Conservation (phyloP, 345 rosid genomes). For the Rhizophora mangle region DNA sequence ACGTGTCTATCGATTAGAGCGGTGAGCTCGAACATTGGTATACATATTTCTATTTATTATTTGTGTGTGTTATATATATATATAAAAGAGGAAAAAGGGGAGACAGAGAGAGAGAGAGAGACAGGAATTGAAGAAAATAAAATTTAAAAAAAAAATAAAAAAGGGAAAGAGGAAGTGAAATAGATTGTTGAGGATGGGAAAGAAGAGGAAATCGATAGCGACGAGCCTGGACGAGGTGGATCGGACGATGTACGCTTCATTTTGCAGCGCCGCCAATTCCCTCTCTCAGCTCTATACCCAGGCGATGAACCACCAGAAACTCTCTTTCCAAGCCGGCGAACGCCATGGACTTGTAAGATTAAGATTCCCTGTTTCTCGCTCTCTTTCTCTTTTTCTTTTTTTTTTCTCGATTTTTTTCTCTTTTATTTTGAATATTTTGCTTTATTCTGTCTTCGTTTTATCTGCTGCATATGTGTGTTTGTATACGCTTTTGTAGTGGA, state of each 20-base stretch:
- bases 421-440: neutral
- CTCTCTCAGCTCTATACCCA: constrained; percentile 81
- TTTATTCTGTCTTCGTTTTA: no score
- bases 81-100: no score
- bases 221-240: constrained; percentile 88
- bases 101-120: no score
- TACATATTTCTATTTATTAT: no score
- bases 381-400: no score
- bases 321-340: constrained; percentile 37
- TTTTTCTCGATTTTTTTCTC: neutral
- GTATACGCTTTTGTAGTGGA: no score
- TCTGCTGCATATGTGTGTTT: no score
- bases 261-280: constrained; percentile 92
- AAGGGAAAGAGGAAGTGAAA: neutral
- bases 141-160: no score
- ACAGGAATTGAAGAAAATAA: no score
- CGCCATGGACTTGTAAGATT: constrained; percentile 28
- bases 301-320: constrained; percentile 33
- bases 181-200: constrained; percentile 45
- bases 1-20: no score
- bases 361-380: neutral
- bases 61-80: no score
- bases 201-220: constrained; percentile 86
- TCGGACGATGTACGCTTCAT: constrained; percentile 78
- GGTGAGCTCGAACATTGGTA: no score